Conservation (phyloP, 2,329 filamentous ascomycete species). For the Chrysoporthe cubensis region DNA sequence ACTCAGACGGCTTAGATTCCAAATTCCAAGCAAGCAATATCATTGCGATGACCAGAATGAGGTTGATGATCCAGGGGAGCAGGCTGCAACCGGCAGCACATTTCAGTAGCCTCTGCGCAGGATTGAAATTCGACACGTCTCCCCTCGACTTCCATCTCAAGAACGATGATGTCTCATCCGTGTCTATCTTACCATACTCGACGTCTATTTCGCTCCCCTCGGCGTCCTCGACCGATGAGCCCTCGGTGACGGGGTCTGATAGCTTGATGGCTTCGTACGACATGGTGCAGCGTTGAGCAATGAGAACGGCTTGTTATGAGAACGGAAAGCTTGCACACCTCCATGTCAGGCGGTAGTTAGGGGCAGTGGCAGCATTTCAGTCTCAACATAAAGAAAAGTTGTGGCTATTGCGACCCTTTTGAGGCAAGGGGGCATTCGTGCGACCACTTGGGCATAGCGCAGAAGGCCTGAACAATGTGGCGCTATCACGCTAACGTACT, state of each 20-base stretch:
- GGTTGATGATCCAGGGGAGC: conserved; percentile 19
- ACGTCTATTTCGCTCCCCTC: conserved; percentile 14
- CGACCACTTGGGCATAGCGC: neutral
- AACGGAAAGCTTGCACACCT: neutral
- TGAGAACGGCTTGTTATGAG: neutral
- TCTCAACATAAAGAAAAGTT: neutral
- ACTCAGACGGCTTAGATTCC: neutral
- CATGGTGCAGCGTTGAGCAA: neutral
- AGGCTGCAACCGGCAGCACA: neutral
- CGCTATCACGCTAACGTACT: neutral
- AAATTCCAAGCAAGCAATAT: neutral
- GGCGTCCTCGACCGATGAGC: neutral
- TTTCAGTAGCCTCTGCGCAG: conserved; percentile 4
- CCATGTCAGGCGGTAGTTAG: no score
- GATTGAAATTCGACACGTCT: neutral
- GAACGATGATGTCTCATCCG: conserved; percentile 13
- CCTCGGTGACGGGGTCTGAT: neutral
- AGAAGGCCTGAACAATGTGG: neutral
- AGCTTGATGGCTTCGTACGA: conserved; percentile 6
- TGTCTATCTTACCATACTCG: neutral
- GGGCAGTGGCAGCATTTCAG: neutral
- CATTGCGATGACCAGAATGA: neutral
- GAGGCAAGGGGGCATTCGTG: neutral
- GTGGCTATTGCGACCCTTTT: conserved; percentile 13
- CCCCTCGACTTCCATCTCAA: conserved; percentile 12